Conservation (phyloP, 1,284 basidiomycete species). For the Stereum hirsutum region DNA sequence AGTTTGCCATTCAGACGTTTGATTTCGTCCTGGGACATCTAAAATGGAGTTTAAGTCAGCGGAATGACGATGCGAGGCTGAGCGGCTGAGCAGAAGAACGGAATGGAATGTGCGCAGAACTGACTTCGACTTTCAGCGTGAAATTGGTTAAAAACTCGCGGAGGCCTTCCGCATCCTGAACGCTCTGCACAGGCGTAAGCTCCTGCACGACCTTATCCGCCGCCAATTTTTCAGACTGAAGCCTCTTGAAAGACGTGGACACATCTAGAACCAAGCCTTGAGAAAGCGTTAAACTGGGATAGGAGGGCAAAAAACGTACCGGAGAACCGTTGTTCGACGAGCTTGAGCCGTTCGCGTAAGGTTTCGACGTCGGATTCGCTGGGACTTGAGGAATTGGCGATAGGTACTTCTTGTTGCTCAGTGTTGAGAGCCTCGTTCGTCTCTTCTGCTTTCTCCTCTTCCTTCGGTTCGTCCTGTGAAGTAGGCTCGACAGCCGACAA, state of each 20-base stretch:
- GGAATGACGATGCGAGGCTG: neutral
- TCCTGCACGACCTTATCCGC: conserved; percentile 70
- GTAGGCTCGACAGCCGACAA: neutral
- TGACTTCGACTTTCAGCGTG: conserved; percentile 61
- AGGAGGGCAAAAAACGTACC: conserved; percentile 30
- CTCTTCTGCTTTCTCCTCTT: neutral
- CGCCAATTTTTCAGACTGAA: conserved; percentile 62
- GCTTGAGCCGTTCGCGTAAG: conserved; percentile 52
- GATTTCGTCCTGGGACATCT: conserved; percentile 70
- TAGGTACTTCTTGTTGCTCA: neutral
- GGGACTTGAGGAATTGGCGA: neutral
- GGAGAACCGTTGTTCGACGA: conserved; percentile 64
- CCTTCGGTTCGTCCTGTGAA: neutral
- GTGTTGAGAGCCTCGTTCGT: too few relatives aligned
- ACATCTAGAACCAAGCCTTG: conserved; percentile 39
- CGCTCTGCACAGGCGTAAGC: conserved; percentile 61
- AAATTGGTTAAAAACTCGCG: conserved; percentile 67
- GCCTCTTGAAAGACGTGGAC: conserved; percentile 64
- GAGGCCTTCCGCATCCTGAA: conserved; percentile 58
- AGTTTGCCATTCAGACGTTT: conserved; percentile 65
- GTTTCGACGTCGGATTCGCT: conserved; percentile 34
- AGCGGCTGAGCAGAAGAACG: neutral
- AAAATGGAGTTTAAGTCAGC: conserved; percentile 3
- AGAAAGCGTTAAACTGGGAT: conserved; percentile 4
- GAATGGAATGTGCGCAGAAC: conserved; percentile 10